Conservation (phyloP, 192 early-diverging fungal species). For the Phlyctochytrium bullatum region DNA sequence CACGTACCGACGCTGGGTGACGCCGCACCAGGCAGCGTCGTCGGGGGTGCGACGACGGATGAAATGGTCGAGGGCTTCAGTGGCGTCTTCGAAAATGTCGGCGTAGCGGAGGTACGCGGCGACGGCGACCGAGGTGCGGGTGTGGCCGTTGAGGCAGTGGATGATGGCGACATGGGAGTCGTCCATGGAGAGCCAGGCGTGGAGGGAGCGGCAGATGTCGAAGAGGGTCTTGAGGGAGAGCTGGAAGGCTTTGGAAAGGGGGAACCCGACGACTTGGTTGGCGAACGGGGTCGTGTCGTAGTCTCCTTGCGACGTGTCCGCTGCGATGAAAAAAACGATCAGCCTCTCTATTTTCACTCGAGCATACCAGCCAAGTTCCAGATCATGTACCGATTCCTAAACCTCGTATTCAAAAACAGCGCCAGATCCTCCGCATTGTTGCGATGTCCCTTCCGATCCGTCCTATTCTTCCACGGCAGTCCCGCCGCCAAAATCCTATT, state of each 20-base stretch:
- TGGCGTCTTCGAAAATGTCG: slow-evolving; percentile 42
- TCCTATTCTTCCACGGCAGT: slow-evolving; percentile 36
- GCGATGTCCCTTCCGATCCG: slow-evolving; percentile 20
- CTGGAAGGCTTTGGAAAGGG: slow-evolving; percentile 49
- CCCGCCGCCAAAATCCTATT: slow-evolving; percentile 46
- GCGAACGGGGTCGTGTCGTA: slow-evolving; percentile 48
- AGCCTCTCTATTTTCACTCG: no score
- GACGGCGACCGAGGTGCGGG: slow-evolving; percentile 42
- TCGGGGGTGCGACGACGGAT: slow-evolving; percentile 30
- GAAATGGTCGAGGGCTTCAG: slow-evolving; percentile 54
- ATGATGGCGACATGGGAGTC: slow-evolving; percentile 48
- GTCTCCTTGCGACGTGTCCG: slow-evolving; percentile 44
- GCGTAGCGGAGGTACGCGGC: slow-evolving; percentile 47
- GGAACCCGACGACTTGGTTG: slow-evolving; percentile 49
- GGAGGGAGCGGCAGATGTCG: slow-evolving; percentile 53
- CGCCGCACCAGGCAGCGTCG: slow-evolving; percentile 38
- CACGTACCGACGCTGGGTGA: slow-evolving; percentile 47
- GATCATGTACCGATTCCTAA: slow-evolving; percentile 48
- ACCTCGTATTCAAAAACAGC: slow-evolving; percentile 48
- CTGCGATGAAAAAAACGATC: slow-evolving; percentile 23
- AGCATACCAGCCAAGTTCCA: slow-evolving; percentile 60
- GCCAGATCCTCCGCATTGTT: slow-evolving; percentile 53
- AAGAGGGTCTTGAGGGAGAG: slow-evolving; percentile 47
- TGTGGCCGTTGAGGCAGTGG: slow-evolving; percentile 54
- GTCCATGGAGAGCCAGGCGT: slow-evolving; percentile 51